Evolutionary conservation across 78 protist species (phyloP).

Genomic region (Corallochytrium limacisporum): DNA sequence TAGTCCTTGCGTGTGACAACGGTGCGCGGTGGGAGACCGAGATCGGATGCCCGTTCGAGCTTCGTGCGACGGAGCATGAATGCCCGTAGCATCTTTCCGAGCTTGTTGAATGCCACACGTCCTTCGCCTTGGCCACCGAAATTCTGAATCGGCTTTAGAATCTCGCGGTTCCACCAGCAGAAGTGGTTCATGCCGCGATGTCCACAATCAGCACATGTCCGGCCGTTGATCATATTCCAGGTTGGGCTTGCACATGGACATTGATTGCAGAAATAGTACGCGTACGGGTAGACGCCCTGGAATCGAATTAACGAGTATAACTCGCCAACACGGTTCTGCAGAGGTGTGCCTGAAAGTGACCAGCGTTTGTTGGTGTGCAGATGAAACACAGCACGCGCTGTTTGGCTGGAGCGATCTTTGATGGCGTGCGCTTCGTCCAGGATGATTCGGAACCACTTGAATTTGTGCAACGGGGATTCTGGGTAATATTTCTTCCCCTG

Average conservation of each 20-base stretch:
- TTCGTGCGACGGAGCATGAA: constrained; percentile 48
- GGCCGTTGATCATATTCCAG: constrained; percentile 1
- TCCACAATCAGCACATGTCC: constrained; percentile 4
- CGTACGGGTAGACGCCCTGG: neutral
- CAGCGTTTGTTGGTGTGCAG: neutral
- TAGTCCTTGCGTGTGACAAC: neutral
- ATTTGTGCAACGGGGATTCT: neutral
- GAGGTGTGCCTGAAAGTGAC: constrained; percentile 21
- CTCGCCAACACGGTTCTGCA: constrained; percentile 33
- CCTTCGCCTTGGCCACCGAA: constrained; percentile 8
- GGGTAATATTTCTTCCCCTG: constrained; percentile 2
- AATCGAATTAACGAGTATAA: constrained; percentile 22
- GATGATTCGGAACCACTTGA: constrained; percentile 17
- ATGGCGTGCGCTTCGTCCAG: constrained; percentile 36
- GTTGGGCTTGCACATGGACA: constrained; percentile 15
- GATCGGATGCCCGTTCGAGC: constrained; percentile 15
- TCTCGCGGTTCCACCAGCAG: constrained; percentile 16
- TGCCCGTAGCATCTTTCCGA: neutral
- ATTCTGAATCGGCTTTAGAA: constrained; percentile 14
- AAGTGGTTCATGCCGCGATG: neutral
- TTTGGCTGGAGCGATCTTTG: constrained; percentile 23
- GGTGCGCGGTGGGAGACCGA: constrained; percentile 23
- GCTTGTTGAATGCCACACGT: neutral
- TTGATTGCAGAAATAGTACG: constrained; percentile 12
- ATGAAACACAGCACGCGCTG: constrained; percentile 15